phyloP scores from a whole-genome alignment of 2,329 filamentous ascomycete species.

The Chaetomium strumarium region DNA sequence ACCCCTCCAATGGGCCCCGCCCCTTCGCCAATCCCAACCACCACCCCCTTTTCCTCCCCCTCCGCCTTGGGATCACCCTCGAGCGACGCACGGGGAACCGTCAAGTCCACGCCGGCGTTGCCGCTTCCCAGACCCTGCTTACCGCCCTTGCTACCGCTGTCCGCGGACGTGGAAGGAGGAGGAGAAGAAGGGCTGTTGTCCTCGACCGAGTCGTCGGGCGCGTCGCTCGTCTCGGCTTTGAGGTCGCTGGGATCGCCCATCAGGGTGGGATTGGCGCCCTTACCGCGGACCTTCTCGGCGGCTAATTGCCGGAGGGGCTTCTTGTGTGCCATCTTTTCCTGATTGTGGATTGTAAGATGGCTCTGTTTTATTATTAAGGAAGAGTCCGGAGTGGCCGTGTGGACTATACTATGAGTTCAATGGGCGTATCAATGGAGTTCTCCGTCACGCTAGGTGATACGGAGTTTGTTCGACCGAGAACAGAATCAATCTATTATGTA shows the following conservation, averaged over 20 bases:
- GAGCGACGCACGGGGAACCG: neutral
- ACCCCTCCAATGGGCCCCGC: constrained; percentile 42
- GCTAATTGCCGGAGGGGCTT: constrained; percentile 24
- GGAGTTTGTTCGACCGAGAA: too few relatives aligned
- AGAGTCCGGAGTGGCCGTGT: too few relatives aligned
- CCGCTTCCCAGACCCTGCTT: neutral
- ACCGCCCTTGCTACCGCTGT: neutral
- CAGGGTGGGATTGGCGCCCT: constrained; percentile 22
- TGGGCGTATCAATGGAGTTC: too few relatives aligned
- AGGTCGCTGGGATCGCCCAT: constrained; percentile 25
- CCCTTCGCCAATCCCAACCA: constrained; percentile 6
- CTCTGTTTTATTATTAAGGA: too few relatives aligned
- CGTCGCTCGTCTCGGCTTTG: constrained; percentile 21
- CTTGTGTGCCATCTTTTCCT: constrained; percentile 12
- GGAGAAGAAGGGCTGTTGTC: too few relatives aligned
- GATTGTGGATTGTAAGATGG: neutral
- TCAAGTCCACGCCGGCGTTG: neutral
- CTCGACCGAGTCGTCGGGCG: constrained; percentile 5
- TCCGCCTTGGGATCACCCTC: neutral
- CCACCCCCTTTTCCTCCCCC: neutral
- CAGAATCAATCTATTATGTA: too few relatives aligned
- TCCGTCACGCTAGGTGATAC: too few relatives aligned
- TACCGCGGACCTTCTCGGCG: constrained; percentile 21
- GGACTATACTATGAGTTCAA: too few relatives aligned
- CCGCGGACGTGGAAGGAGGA: neutral